Conservation (phyloP, 352 stramenopile genomes). For the Globisporangium paroecandrum region DNA sequence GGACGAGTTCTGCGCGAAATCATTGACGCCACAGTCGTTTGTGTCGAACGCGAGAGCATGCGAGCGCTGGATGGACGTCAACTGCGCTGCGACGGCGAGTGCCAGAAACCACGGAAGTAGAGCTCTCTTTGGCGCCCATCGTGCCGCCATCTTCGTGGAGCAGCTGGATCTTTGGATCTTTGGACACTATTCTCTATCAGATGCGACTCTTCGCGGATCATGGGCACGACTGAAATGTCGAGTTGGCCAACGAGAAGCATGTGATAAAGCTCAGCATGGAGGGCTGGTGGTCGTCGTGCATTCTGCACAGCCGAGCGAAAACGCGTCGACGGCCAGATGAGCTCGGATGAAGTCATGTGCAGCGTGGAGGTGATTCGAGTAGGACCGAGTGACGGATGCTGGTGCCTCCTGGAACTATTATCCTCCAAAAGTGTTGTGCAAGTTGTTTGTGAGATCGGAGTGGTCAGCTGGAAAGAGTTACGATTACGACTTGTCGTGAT, state of each 20-base stretch:
- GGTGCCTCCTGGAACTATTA: neutral
- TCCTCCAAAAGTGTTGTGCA: neutral
- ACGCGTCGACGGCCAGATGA: neutral
- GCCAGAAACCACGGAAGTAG: neutral
- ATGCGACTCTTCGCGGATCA: neutral
- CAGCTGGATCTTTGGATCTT: neutral
- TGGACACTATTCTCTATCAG: neutral
- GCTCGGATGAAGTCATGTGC: neutral
- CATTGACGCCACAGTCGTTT: slow-evolving; percentile 6
- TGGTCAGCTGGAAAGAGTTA: neutral
- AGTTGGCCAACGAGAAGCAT: neutral
- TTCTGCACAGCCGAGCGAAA: neutral
- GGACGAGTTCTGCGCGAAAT: slow-evolving; percentile 16
- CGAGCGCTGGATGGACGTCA: neutral
- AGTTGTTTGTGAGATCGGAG: neutral
- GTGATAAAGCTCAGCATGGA: neutral
- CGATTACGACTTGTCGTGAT: neutral
- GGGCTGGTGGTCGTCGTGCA: neutral
- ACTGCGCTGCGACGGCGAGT: neutral
- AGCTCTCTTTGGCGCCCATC: neutral
- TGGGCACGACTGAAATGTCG: neutral
- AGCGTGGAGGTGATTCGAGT: neutral
- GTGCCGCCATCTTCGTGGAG: neutral
- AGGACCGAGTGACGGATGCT: neutral
- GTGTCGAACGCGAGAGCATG: neutral